Percentiles rank a stretch among this genome's conserved stretches.
These are phyloP conservation scores for Vitis amurensis DNA, from an alignment of 164 flowering plant species.

Conservation along the genomic window DNA sequence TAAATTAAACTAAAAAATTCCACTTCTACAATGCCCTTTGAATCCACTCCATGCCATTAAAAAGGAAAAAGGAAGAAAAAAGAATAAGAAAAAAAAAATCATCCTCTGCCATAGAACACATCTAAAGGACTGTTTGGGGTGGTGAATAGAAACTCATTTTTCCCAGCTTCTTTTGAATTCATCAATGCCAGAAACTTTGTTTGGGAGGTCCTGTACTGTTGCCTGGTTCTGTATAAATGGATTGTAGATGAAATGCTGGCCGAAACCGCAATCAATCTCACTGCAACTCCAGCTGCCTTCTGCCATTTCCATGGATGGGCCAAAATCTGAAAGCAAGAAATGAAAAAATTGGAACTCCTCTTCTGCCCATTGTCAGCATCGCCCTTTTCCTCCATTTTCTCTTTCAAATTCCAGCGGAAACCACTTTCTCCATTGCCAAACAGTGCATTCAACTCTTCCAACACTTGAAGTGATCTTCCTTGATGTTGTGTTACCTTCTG, in stretches of 20 bases:
- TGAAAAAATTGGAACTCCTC: slow-evolving; percentile 1
- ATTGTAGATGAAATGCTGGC: slow-evolving; percentile 11
- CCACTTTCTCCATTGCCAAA: slow-evolving; percentile 6
- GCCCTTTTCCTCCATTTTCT: not conserved
- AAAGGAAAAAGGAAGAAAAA: no score
- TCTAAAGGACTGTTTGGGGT: slow-evolving; percentile 15
- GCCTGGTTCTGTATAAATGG: slow-evolving; percentile 1
- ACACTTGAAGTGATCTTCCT: slow-evolving; percentile 20
- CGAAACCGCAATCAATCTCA: slow-evolving; percentile 8
- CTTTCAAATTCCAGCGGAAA: slow-evolving; percentile 3
- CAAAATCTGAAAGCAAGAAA: slow-evolving; percentile 10
- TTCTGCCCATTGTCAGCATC: not conserved
- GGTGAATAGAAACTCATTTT: not conserved
- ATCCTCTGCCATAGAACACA: slow-evolving; percentile 24
- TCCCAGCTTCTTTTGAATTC: not conserved
- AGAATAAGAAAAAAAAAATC: not conserved
- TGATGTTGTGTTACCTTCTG: slow-evolving; percentile 11
- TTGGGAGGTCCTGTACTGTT: not conserved
- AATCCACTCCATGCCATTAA: no score
- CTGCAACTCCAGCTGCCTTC: slow-evolving; percentile 10
- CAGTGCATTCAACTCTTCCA: slow-evolving; percentile 19
- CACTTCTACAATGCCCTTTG: no score
- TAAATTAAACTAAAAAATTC: no score
- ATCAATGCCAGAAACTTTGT: not conserved
- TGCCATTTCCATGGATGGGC: slow-evolving; percentile 18